Percentiles rank a stretch among this genome's conserved stretches.
Conservation (phyloP, 2,329 filamentous ascomycete genomes). For the Akanthomyces dipterigenus region DNA sequence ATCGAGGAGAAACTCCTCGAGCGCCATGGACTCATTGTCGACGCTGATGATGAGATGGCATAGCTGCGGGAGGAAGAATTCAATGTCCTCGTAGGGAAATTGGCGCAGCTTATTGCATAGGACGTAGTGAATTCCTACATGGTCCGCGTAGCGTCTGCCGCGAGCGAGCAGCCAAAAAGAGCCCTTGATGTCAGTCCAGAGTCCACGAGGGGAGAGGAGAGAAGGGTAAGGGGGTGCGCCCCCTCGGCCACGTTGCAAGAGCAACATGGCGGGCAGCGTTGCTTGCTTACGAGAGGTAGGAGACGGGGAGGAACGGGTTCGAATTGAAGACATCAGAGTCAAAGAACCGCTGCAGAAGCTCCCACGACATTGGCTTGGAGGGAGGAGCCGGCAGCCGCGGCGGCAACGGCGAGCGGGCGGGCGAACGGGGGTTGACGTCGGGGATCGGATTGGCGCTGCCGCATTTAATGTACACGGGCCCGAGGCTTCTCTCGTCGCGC, state of each 20-base stretch:
- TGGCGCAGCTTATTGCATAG: slow-evolving; percentile 83
- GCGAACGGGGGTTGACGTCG: neutral
- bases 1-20: slow-evolving; percentile 82
- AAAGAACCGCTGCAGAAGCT: slow-evolving; percentile 83
- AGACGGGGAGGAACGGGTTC: slow-evolving; percentile 81
- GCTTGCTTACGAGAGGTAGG: slow-evolving; percentile 71
- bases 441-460: slow-evolving; percentile 1
- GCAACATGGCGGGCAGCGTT: neutral
- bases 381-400: slow-evolving; percentile 22
- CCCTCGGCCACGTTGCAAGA: neutral
- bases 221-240: neutral
- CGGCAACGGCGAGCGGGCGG: neutral
- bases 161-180: slow-evolving; percentile 17
- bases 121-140: slow-evolving; percentile 85
- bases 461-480: slow-evolving; percentile 1
- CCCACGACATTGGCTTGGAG: slow-evolving; percentile 61
- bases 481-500: neutral
- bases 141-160: slow-evolving; percentile 73
- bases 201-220: neutral
- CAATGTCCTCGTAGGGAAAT: slow-evolving; percentile 85
- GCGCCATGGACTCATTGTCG: slow-evolving; percentile 84
- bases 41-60: slow-evolving; percentile 84
- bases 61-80: slow-evolving; percentile 84
- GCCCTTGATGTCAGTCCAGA: neutral
- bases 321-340: slow-evolving; percentile 92